Percentiles rank a stretch among this genome's conserved stretches.
phyloP scores from a whole-genome alignment of 1,284 basidiomycete genomes.

The Heterobasidion parviporum region DNA sequence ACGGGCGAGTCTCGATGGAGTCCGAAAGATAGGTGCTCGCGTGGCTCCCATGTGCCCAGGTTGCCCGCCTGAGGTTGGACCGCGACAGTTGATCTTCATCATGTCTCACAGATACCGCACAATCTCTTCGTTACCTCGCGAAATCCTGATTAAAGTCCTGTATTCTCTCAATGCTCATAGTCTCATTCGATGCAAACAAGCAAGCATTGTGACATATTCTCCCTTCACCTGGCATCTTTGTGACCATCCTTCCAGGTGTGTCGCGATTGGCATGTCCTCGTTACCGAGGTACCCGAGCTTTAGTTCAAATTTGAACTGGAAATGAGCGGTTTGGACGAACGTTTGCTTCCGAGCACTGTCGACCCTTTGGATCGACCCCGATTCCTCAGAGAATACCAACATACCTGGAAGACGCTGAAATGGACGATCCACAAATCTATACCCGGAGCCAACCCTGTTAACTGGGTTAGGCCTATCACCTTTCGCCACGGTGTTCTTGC shows the following conservation, averaged over 20 bases:
- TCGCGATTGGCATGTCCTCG: background rate
- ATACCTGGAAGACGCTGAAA: background rate
- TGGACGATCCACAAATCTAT: background rate
- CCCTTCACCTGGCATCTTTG: too few relatives aligned
- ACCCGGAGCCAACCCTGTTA: background rate
- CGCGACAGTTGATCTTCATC: too few relatives aligned
- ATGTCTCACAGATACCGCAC: too few relatives aligned
- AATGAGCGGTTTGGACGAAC: background rate
- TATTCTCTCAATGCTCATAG: too few relatives aligned
- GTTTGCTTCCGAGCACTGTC: background rate
- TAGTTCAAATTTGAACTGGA: background rate
- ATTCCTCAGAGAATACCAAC: background rate
- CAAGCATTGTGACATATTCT: too few relatives aligned
- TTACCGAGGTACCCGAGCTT: background rate
- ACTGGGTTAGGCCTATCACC: background rate
- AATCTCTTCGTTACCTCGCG: too few relatives aligned
- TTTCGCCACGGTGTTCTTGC: background rate
- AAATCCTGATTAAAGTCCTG: too few relatives aligned
- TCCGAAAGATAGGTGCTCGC: too few relatives aligned
- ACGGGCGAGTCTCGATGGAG: too few relatives aligned
- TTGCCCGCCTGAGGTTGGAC: too few relatives aligned
- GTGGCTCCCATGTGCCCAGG: too few relatives aligned
- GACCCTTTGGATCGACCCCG: background rate
- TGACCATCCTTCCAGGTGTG: background rate
- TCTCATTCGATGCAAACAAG: too few relatives aligned